These are phyloP conservation scores for Aspergillus phoenicis DNA, from an alignment of 2,329 filamentous ascomycete species.

Conservation along the genomic window DNA sequence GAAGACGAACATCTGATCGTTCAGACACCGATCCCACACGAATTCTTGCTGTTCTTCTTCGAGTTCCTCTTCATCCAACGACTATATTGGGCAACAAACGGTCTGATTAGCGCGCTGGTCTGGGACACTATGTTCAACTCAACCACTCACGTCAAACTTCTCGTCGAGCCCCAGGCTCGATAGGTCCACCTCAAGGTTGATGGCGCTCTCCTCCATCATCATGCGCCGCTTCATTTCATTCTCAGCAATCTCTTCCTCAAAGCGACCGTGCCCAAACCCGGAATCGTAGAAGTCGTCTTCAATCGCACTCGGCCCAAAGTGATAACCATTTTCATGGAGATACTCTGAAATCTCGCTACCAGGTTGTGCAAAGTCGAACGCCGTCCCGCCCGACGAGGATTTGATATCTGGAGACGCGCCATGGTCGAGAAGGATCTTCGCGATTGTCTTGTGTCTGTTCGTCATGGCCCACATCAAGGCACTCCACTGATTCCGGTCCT, in stretches of 20 bases:
- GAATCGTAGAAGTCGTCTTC: conserved; percentile 89
- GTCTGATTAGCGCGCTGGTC: not conserved
- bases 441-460: conserved; percentile 93
- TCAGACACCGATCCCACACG: conserved; percentile 88
- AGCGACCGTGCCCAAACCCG: conserved; percentile 87
- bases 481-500: conserved; percentile 96
- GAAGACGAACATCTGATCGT: conserved; percentile 99
- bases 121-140: not conserved
- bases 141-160: conserved; percentile 73
- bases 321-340: conserved; percentile 90
- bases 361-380: conserved; percentile 91
- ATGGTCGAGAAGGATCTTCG: conserved; percentile 87
- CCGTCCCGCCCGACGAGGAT: conserved; percentile 88
- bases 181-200: conserved; percentile 93
- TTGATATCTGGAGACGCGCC: conserved; percentile 95
- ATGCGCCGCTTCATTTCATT: conserved; percentile 85
- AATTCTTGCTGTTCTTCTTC: conserved; percentile 92
- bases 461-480: conserved; percentile 99
- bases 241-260: conserved; percentile 96
- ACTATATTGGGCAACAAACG: conserved; percentile 26
- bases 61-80: conserved; percentile 79
- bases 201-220: conserved; percentile 99
- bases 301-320: conserved; percentile 45
- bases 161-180: conserved; percentile 96
- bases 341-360: conserved; percentile 97